Percentiles rank a stretch among this genome's conserved stretches.
Evolutionary conservation across 345 rosid species (phyloP).

Genomic region (Litchi chinensis): DNA sequence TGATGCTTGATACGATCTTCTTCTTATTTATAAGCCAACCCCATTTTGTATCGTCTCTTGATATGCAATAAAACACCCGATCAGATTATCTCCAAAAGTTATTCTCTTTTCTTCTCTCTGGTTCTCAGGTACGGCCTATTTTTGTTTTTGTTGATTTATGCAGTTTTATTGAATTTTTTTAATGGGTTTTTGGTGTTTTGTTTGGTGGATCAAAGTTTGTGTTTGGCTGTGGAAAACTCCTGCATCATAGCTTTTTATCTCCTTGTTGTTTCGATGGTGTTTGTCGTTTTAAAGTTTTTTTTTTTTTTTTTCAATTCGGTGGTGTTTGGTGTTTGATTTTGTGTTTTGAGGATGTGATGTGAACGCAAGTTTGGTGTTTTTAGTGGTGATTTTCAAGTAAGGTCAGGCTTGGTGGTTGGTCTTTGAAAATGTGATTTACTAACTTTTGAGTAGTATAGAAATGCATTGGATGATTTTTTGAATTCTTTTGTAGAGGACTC

Average conservation of each 20-base stretch:
- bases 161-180: neutral
- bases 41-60: neutral
- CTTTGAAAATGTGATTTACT: neutral
- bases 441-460: neutral
- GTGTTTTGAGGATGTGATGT: neutral
- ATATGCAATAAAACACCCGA: neutral
- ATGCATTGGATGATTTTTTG: neutral
- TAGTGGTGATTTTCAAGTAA: neutral
- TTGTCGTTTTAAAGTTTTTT: neutral
- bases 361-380: neutral
- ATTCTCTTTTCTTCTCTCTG: constrained; percentile 1
- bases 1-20: neutral
- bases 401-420: neutral
- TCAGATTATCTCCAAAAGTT: constrained; percentile 5
- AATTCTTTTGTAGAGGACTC: neutral
- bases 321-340: neutral
- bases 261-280: neutral
- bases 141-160: neutral
- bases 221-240: neutral
- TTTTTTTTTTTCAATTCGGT: no score
- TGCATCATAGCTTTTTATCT: neutral
- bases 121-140: constrained; percentile 5
- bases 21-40: neutral
- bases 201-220: neutral
- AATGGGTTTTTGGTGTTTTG: neutral